A percentile compares a stretch with the other conserved stretches of the same genome.
Conservation (phyloP, 805 yeast genomes). For the Sugiyamaella mastotermitis region DNA sequence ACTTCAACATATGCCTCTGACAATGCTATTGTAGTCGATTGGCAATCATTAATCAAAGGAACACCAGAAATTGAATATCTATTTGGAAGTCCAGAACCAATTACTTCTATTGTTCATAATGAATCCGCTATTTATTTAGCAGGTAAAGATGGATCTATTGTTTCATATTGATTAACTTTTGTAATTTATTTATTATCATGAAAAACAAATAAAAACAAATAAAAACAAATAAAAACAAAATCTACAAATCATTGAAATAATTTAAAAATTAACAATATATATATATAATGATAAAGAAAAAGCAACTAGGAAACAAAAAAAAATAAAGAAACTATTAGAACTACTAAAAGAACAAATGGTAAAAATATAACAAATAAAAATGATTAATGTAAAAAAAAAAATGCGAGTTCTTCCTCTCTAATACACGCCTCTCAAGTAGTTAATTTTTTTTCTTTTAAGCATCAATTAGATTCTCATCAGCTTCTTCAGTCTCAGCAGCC, state of each 20-base stretch:
- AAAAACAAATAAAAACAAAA: no score
- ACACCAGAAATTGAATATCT: not conserved
- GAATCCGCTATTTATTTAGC: slow-evolving; percentile 1
- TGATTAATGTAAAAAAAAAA: no score
- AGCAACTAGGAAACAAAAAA: no score
- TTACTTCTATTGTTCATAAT: slow-evolving; percentile 3
- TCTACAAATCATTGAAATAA: no score
- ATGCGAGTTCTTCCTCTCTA: no score
- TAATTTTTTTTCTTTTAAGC: not conserved
- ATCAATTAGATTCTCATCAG: slow-evolving; percentile 33
- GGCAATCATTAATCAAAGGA: not conserved
- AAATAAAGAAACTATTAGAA: no score
- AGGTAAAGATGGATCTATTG: slow-evolving; percentile 2
- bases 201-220: no score
- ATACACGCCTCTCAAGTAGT: no score
- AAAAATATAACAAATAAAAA: no score
- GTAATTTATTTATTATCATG: not conserved
- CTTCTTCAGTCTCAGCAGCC: slow-evolving; percentile 38
- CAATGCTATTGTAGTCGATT: not conserved
- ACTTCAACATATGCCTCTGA: not conserved
- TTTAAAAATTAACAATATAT: no score
- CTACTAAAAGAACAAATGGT: no score
- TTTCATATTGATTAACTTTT: not conserved
- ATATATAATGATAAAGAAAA: no score
- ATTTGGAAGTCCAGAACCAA: not conserved